Percentiles rank a stretch among this genome's conserved stretches.
Conservation (phyloP, 345 rosid species). For the Eucalyptus urophylla region DNA sequence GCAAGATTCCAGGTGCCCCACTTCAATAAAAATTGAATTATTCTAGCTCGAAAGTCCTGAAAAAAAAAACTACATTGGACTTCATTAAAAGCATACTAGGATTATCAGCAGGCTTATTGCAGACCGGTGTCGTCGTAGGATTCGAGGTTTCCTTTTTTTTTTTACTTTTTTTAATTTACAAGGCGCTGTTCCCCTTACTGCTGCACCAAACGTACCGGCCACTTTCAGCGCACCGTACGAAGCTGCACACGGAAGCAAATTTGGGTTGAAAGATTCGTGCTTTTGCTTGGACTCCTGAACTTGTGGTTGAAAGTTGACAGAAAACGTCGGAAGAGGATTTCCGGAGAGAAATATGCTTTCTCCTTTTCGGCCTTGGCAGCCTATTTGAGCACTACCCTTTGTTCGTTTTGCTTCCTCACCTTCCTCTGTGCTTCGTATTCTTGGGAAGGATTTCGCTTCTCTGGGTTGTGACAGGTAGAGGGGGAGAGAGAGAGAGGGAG, state of each 20-base stretch:
- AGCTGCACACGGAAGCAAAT: background rate
- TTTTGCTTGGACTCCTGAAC: background rate
- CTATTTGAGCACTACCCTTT: background rate
- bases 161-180: background rate
- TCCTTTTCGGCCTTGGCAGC: background rate
- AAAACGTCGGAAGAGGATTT: background rate
- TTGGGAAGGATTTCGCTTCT: background rate
- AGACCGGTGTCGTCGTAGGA: background rate
- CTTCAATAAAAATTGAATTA: background rate
- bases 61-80: background rate
- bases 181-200: too few species aligned
- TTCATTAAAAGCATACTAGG: background rate
- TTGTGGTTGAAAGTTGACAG: background rate
- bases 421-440: background rate
- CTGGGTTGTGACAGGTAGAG: background rate
- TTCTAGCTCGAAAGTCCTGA: background rate
- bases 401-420: background rate
- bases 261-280: background rate
- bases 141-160: background rate
- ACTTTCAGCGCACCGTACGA: background rate
- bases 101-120: background rate
- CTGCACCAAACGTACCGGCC: background rate
- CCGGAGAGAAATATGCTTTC: background rate
- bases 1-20: background rate
- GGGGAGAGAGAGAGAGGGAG: background rate